These are phyloP conservation scores for Ganoderma sinense DNA, from an alignment of 1,284 basidiomycete genomes.

Conservation along the genomic window DNA sequence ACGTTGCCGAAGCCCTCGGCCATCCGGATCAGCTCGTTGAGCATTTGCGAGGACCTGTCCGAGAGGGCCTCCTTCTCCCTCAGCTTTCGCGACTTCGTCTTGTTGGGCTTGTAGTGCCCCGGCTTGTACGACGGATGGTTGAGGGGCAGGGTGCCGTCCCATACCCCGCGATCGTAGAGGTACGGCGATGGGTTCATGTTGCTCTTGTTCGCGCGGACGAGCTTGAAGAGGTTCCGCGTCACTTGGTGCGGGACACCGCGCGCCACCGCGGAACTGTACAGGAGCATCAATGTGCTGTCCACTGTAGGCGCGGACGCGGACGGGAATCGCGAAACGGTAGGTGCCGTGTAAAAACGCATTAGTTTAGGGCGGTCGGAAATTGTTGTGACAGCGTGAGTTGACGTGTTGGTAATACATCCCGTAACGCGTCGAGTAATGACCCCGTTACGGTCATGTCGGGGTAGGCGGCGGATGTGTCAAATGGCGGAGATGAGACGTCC, in stretches of 20 bases:
- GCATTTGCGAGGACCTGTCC: slow-evolving; percentile 43
- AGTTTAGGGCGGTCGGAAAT: not conserved
- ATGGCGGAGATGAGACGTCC: not conserved
- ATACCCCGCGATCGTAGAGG: slow-evolving; percentile 34
- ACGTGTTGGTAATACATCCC: not conserved
- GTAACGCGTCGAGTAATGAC: not conserved
- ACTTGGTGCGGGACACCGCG: slow-evolving; percentile 68
- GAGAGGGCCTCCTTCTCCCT: slow-evolving; percentile 14
- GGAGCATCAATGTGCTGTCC: slow-evolving; percentile 61
- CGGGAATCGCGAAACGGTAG: not conserved
- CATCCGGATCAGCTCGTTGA: slow-evolving; percentile 58
- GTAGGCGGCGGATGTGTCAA: not conserved
- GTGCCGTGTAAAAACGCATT: not conserved
- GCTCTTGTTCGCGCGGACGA: slow-evolving; percentile 37
- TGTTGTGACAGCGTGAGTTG: not conserved
- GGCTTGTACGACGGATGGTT: slow-evolving; percentile 26
- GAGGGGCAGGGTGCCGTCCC: slow-evolving; percentile 52
- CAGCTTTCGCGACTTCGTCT: not conserved
- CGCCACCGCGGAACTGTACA: slow-evolving; percentile 61
- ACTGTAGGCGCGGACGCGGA: slow-evolving; percentile 44
- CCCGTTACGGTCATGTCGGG: not conserved
- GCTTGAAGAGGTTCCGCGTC: slow-evolving; percentile 55
- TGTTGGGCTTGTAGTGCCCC: slow-evolving; percentile 4
- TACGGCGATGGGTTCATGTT: slow-evolving; percentile 10
- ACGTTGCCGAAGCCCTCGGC: slow-evolving; percentile 56